Conservation (phyloP, 1,284 basidiomycete genomes). For the Ceratobasidium sp. region DNA sequence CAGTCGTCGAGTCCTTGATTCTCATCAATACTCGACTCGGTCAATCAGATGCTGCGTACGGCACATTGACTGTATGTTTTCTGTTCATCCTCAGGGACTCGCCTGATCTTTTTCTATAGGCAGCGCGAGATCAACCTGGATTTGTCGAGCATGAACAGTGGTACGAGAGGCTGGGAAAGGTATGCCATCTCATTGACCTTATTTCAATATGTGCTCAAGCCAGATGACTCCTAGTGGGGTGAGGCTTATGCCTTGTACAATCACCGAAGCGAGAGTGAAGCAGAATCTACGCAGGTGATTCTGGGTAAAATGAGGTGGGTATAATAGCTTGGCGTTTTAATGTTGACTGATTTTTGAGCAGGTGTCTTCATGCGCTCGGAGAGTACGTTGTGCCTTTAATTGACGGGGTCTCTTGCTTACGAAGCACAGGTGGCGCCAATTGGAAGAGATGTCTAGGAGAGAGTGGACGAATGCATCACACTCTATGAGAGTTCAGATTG, state of each 20-base stretch:
- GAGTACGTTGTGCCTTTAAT: slow-evolving; percentile 46
- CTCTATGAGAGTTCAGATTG: slow-evolving; percentile 61
- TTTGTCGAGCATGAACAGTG: slow-evolving; percentile 90
- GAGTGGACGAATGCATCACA: slow-evolving; percentile 58
- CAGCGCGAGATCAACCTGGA: slow-evolving; percentile 82
- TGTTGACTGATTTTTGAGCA: background rate
- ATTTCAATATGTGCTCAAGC: too few relatives aligned
- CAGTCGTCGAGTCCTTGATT: slow-evolving; percentile 84
- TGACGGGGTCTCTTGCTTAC: background rate
- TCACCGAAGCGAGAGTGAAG: slow-evolving; percentile 51
- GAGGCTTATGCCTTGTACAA: slow-evolving; percentile 62
- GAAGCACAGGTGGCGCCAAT: slow-evolving; percentile 56
- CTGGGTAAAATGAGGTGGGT: slow-evolving; percentile 61
- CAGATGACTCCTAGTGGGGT: slow-evolving; percentile 67
- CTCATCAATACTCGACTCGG: slow-evolving; percentile 97
- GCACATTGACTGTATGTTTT: slow-evolving; percentile 80
- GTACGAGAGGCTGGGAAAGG: slow-evolving; percentile 91
- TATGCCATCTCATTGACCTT: too few relatives aligned
- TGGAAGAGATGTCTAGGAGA: slow-evolving; percentile 61
- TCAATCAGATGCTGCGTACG: slow-evolving; percentile 96
- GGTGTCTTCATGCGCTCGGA: slow-evolving; percentile 60
- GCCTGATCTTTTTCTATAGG: slow-evolving; percentile 52
- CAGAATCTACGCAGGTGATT: slow-evolving; percentile 51
- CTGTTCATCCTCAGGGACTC: slow-evolving; percentile 67
- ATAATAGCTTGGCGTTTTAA: background rate